Evolutionary conservation across 495 filamentous ascomycete species (phyloP), one percentile per base, ranked within the genome.

Genomic region (Aspergillus diversus): DNA sequence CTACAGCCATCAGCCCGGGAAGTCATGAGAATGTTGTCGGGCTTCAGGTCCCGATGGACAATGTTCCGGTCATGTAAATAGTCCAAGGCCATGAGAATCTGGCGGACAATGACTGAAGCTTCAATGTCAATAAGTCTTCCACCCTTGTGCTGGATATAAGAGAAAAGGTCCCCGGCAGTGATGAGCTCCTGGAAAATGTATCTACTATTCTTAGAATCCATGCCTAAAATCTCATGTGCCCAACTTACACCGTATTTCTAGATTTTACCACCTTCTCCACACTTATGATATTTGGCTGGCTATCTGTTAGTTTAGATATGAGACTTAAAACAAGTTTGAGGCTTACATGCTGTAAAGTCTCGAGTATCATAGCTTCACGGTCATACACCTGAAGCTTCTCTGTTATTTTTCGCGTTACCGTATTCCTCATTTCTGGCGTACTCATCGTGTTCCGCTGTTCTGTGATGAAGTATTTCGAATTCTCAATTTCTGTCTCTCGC

Each of bases 31-130:
- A 90, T 81, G 52, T 90, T 91, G 39, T 90, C 88, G 0, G 87
- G 88, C 68, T 91, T 90, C n/a, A 91, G 71, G 63, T 91, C 88
- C 33, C 88, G 73, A 67, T 91, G 88, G 8, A 84, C 86, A 42
- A 90, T 84, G 5, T 76, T 67, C 6, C 74, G 71, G 9, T 76
- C 71, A 66, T 90, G 87, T 5, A 90, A 67, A 65, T 89, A 87
- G 15, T 84, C 74, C 31, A 90, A 64, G 11, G 86, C 88, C 58
- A 84, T 81, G 4, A 87, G 71, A 13, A 89, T 69, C 64, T 91
- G 88, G 59, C 79, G 80, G 7, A 83, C 73, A 43, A 90, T 82
- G 12, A 83, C 70, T 39, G 83, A 83, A 34, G 80, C 78, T 56
- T 89, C 80, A 4, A 78, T 75, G 46, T 87, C 84, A 12, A 56